A percentile compares a stretch with the other conserved stretches of the same genome.
phyloP scores from a whole-genome alignment of 1,284 basidiomycete species.

The Gymnopus androsaceus region DNA sequence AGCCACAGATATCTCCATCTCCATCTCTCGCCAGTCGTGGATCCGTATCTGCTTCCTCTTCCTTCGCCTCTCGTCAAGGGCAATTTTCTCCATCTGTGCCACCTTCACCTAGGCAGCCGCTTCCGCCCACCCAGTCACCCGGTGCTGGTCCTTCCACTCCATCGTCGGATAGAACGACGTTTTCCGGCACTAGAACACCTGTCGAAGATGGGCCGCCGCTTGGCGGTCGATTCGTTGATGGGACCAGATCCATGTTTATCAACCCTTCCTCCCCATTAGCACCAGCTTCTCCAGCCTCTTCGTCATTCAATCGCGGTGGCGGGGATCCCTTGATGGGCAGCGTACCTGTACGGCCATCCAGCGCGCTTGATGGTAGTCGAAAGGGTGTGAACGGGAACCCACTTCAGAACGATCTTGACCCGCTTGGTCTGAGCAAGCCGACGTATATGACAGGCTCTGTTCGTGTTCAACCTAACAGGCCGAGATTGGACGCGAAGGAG shows the following conservation, averaged over 20 bases:
- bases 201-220: slow-evolving; percentile 48
- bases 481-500: slow-evolving; percentile 74
- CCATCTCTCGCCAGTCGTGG: slow-evolving; percentile 15
- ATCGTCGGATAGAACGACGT: background rate
- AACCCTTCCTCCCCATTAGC: slow-evolving; percentile 45
- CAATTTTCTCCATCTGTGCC: slow-evolving; percentile 26
- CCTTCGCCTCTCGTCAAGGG: slow-evolving; percentile 19
- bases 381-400: slow-evolving; percentile 26
- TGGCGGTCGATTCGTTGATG: slow-evolving; percentile 67
- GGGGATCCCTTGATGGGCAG: slow-evolving; percentile 16
- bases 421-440: slow-evolving; percentile 60
- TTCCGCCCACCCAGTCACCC: slow-evolving; percentile 26
- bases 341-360: slow-evolving; percentile 10
- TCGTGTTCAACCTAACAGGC: slow-evolving; percentile 64
- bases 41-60: slow-evolving; percentile 4
- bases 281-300: slow-evolving; percentile 32
- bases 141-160: slow-evolving; percentile 20
- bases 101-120: slow-evolving; percentile 24
- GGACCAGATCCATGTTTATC: slow-evolving; percentile 77
- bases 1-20: slow-evolving; percentile 26
- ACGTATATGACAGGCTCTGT: slow-evolving; percentile 67
- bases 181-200: slow-evolving; percentile 36
- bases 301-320: slow-evolving; percentile 17
- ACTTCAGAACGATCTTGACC: slow-evolving; percentile 50
- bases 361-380: slow-evolving; percentile 20